Base-by-base conservation (phyloP, 1,139 yeast species). In the Sugiyamaella xylanicola region DNA sequence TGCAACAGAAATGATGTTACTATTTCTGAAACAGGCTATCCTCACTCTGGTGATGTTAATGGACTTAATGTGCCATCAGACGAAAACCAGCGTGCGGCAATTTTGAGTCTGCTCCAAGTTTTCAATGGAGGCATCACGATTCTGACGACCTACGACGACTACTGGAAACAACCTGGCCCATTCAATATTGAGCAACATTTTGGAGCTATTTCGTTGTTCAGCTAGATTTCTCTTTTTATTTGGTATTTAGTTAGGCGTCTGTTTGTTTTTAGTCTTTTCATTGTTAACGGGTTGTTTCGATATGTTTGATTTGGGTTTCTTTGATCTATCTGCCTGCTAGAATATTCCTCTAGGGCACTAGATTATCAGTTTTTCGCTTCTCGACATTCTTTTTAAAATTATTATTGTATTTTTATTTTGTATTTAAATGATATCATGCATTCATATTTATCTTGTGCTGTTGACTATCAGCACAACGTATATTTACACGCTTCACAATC, bases 1-100 rank as follows among this genome's bases (percentile, higher is more conserved):
- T 73, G 76, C 60, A 58, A 60, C 41, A 63, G 66, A 51, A 67
- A 72, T 60, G 75, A 76, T 56, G 78, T 81, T 25, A 75, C 78
- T 36, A 71, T 78, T 42, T 85, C 95, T 15, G 97, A 91, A 73
- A 89, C 97, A 3, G 97, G 97, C 39, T 91, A 88, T 70, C 97
- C 97, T 61, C 83, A 85, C 61, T 74, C 77, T 44, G 97, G 97
- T 63, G 70, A 70, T 57, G 74, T 77, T 55, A 84, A 88, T 67
- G 97, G 97, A 56, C 73, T 73, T 50, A 87, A 91, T 64, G 81
- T 83, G 32, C 97, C 97, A 56, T 72, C 84, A 37, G 68, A 73
- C 2, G 87, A 69, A 7, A 90, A 90, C 73, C 97, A 91, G 75
- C 68, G 72, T 57, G 75, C 77, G 54, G 97, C 97, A 8, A 78